phyloP scores from a whole-genome alignment of 2,329 filamentous ascomycete genomes.

The Neonectria neomacrospora region DNA sequence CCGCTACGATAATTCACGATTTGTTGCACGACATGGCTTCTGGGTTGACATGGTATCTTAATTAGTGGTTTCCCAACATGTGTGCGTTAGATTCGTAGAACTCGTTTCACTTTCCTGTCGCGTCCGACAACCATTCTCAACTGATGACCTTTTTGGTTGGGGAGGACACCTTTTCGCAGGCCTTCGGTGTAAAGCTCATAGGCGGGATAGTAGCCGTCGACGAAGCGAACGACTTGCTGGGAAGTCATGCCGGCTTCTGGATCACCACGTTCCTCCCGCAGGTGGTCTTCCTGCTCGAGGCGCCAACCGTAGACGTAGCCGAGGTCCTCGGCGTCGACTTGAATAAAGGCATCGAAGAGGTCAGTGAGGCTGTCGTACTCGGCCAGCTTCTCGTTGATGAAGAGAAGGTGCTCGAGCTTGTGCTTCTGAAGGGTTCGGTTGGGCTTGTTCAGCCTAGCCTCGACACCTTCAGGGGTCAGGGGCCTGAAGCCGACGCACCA shows the following conservation, averaged over 20 bases:
- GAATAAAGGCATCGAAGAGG: constrained; percentile 65
- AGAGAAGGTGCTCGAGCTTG: constrained; percentile 59
- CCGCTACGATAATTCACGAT: constrained; percentile 22
- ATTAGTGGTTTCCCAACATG: constrained; percentile 26
- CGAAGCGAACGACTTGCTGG: constrained; percentile 81
- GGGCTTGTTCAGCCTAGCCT: constrained; percentile 62
- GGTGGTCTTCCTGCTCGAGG: constrained; percentile 78
- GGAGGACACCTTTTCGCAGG: constrained; percentile 67
- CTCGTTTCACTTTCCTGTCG: constrained; percentile 69
- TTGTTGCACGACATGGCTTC: background rate
- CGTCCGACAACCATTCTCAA: constrained; percentile 70
- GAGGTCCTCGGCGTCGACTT: constrained; percentile 76
- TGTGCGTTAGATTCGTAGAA: constrained; percentile 56
- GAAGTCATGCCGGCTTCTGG: constrained; percentile 78
- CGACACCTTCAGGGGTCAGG: constrained; percentile 62
- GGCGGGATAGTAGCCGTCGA: constrained; percentile 74
- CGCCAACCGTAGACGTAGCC: constrained; percentile 88
- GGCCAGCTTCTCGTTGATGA: constrained; percentile 60
- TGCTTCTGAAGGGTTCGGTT: constrained; percentile 62
- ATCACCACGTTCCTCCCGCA: constrained; percentile 72
- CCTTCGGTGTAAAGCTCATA: constrained; percentile 76
- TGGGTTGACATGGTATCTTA: constrained; percentile 16
- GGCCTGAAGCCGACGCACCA: constrained; percentile 90
- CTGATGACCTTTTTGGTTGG: constrained; percentile 62
- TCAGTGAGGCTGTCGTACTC: constrained; percentile 62